Conservation (phyloP, 371 early-diverging fungal species). For the Syncephalastrum contaminatum region DNA sequence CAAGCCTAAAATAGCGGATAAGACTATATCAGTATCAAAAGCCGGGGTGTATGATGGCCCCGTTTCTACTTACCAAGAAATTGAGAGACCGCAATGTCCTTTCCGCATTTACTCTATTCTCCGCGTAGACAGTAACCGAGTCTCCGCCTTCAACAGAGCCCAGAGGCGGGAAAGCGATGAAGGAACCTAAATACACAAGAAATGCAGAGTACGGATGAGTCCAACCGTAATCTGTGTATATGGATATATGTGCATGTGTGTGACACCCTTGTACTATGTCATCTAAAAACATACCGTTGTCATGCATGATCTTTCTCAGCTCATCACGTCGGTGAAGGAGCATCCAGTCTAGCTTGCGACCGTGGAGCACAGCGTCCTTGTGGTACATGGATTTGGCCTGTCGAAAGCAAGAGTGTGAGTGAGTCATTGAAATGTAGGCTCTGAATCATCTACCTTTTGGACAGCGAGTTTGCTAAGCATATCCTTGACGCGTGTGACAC, state of each 20-base stretch:
- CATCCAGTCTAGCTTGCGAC: slow-evolving; percentile 81
- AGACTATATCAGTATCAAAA: slow-evolving; percentile 2
- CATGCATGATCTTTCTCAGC: slow-evolving; percentile 69
- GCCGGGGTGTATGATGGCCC: not conserved
- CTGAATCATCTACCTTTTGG: slow-evolving; percentile 38
- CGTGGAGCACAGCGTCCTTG: slow-evolving; percentile 36
- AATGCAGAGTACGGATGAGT: slow-evolving; percentile 3
- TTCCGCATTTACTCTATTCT: slow-evolving; percentile 71
- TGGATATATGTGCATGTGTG: not conserved
- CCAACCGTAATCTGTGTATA: not conserved
- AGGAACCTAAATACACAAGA: slow-evolving; percentile 37
- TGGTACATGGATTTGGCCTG: slow-evolving; percentile 52
- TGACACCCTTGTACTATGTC: too few relatives aligned
- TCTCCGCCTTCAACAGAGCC: slow-evolving; percentile 48
- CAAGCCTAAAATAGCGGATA: slow-evolving; percentile 39
- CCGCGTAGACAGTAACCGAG: slow-evolving; percentile 61
- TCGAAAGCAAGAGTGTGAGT: slow-evolving; percentile 2
- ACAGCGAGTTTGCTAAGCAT: slow-evolving; percentile 42
- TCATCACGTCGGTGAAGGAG: slow-evolving; percentile 58
- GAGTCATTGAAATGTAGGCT: not conserved
- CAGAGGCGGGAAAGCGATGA: slow-evolving; percentile 61
- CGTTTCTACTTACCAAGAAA: slow-evolving; percentile 55
- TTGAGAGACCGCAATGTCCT: slow-evolving; percentile 70
- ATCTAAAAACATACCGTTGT: slow-evolving; percentile 55
- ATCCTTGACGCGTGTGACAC: slow-evolving; percentile 43